Conservation (phyloP, 1,284 basidiomycete species). For the Xanthoconium separans region DNA sequence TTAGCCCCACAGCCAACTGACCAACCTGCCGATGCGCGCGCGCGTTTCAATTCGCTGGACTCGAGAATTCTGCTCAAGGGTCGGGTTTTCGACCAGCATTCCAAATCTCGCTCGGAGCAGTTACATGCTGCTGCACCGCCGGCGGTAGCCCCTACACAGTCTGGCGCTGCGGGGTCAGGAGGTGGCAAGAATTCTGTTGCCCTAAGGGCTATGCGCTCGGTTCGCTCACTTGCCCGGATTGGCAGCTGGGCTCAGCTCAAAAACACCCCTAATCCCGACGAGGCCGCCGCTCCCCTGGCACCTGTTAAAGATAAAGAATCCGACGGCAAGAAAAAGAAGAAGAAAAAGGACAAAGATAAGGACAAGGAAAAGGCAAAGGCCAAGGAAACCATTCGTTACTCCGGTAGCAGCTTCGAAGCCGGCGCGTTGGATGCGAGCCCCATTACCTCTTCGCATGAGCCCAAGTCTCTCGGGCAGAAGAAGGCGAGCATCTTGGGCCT, state of each 20-base stretch:
- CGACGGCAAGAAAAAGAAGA: constrained; percentile 38
- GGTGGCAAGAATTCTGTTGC: constrained; percentile 59
- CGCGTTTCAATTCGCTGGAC: constrained; percentile 65
- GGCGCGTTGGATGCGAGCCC: constrained; percentile 50
- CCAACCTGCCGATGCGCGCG: constrained; percentile 34
- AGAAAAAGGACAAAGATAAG: constrained; percentile 25
- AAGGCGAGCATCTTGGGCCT: constrained; percentile 59
- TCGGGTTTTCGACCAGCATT: constrained; percentile 4
- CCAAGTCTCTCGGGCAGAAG: constrained; percentile 46
- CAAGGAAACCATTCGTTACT: constrained; percentile 41
- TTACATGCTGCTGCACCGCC: constrained; percentile 21
- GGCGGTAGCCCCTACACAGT: constrained; percentile 23
- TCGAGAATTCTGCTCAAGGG: constrained; percentile 50
- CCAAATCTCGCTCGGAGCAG: constrained; percentile 11
- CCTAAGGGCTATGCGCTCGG: constrained; percentile 70
- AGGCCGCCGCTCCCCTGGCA: constrained; percentile 20
- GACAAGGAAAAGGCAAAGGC: constrained; percentile 28
- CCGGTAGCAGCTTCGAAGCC: constrained; percentile 64
- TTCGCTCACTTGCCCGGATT: constrained; percentile 68
- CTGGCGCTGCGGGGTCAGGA: constrained; percentile 18
- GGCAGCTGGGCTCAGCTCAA: constrained; percentile 66
- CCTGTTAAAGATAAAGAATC: constrained; percentile 33
- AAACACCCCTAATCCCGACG: constrained; percentile 36
- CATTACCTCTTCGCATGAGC: constrained; percentile 24
- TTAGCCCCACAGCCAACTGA: constrained; percentile 47